These are phyloP conservation scores for Colletotrichum orchidophilum DNA, from an alignment of 2,329 filamentous ascomycete species.

Conservation along the genomic window DNA sequence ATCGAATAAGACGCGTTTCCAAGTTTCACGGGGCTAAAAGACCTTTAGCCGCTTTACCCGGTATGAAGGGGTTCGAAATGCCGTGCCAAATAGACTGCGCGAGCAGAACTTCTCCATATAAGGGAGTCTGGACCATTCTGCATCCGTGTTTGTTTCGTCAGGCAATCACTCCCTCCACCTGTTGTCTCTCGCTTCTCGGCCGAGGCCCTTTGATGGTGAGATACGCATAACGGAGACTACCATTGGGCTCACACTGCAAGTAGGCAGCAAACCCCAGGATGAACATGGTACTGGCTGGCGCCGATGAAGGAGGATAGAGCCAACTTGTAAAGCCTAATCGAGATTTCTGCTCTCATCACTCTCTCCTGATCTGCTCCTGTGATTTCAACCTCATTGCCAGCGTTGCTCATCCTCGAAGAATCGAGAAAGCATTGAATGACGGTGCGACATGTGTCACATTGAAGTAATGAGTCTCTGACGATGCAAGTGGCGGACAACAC, in stretches of 20 bases:
- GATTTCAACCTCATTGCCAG: background rate
- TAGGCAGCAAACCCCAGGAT: background rate
- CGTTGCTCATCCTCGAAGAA: background rate
- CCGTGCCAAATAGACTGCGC: background rate
- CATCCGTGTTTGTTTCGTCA: background rate
- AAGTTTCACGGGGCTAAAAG: background rate
- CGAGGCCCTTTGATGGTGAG: background rate
- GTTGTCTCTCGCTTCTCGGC: background rate
- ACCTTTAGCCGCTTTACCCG: background rate
- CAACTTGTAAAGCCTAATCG: background rate
- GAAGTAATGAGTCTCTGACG: background rate
- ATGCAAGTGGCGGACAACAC: background rate
- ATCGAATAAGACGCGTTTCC: background rate
- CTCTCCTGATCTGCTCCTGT: background rate
- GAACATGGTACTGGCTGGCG: background rate
- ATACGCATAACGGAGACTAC: background rate
- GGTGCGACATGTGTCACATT: background rate
- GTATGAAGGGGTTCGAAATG: background rate
- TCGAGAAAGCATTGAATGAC: background rate
- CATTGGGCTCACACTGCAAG: background rate
- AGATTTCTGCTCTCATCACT: background rate
- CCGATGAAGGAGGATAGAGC: background rate
- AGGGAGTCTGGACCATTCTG: background rate
- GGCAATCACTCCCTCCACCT: background rate
- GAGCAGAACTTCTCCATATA: background rate